Evolutionary conservation across 805 yeast species (phyloP), one percentile per base, ranked within the genome.

Genomic region (Kockiozyma suomiensis): DNA sequence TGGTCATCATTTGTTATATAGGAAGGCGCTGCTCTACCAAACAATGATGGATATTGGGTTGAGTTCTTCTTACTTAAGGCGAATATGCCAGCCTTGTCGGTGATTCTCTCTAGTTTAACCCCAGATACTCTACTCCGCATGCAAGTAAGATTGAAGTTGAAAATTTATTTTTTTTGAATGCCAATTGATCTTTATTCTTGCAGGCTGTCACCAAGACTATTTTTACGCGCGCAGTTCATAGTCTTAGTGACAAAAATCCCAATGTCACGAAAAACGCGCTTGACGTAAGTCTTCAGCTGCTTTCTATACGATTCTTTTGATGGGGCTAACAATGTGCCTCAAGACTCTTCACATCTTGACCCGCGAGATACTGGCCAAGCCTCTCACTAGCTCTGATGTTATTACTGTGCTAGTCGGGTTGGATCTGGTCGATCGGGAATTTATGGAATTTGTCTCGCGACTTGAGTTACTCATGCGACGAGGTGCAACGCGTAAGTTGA

Each of bases 341-440:
- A 25, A 61, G 58, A 62, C 72, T 10, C 58, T 72, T 37, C 57
- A 61, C 26, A 64, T 68, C 7, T 67, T 71, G 46, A 59, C 73
- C 40, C 70, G 70, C 40, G 68, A 66, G 40, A 56, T 74, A 0
- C 65, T 71, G 32, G 58, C 59, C 42, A 70, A 69, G 59, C 62
- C 62, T 21, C 68, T 73, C 45, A 59, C 73, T 7, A 66, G 70
- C 23, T 52, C 73, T 0, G 76, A 74, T 19, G 59, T 68, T 3
- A 71, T 75, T 19, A 40, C 70, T 1, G 68, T 72, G 3, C 61
- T 76, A 13, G 73, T 75, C 0, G 79, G 79, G 2, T 59, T 75
- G 17, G 74, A 73, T 23, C 57, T 60, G 10, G 72, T 75, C 15
- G 76, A 74, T 40, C 50, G 48, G 28, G 60, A 53, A 12, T 58